These are phyloP conservation scores for Rhododendron williamsianum DNA, from an alignment of 148 eudicot genomes.

Conservation along the genomic window DNA sequence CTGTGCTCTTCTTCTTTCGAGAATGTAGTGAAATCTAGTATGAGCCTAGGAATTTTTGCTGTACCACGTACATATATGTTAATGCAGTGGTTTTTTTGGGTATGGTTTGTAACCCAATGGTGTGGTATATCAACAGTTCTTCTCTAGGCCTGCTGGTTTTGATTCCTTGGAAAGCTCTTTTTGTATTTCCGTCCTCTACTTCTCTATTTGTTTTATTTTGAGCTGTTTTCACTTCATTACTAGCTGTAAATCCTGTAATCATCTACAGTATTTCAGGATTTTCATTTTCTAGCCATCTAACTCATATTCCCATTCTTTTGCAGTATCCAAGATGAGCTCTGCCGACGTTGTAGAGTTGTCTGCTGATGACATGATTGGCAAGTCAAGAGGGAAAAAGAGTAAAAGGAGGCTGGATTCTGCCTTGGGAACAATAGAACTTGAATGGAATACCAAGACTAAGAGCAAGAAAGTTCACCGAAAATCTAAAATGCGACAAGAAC, in stretches of 20 bases:
- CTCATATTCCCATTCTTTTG: slow-evolving; percentile 2
- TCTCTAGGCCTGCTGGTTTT: not conserved
- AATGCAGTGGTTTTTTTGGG: not conserved
- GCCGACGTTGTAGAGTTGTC: not conserved
- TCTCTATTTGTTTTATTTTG: not conserved
- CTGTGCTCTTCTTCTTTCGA: not conserved
- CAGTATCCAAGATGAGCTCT: slow-evolving; percentile 13
- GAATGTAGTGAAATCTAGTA: not conserved
- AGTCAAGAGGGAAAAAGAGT: slow-evolving; percentile 19
- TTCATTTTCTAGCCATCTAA: not conserved
- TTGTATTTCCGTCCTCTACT: not conserved
- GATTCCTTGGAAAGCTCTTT: not conserved
- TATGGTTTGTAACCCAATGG: not conserved
- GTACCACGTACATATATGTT: not conserved
- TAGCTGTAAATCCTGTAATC: slow-evolving; percentile 3
- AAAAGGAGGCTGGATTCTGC: slow-evolving; percentile 21
- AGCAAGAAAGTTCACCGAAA: not conserved
- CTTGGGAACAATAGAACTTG: not conserved
- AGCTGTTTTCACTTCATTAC: not conserved
- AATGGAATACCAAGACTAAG: slow-evolving; percentile 2
- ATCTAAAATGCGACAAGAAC: not conserved
- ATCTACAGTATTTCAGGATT: not conserved
- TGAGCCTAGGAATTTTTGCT: not conserved
- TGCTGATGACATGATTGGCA: slow-evolving; percentile 29
- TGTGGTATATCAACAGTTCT: not conserved